These are phyloP conservation scores for Geosmithia putterillii DNA, from an alignment of 2,329 filamentous ascomycete genomes.

Conservation along the genomic window DNA sequence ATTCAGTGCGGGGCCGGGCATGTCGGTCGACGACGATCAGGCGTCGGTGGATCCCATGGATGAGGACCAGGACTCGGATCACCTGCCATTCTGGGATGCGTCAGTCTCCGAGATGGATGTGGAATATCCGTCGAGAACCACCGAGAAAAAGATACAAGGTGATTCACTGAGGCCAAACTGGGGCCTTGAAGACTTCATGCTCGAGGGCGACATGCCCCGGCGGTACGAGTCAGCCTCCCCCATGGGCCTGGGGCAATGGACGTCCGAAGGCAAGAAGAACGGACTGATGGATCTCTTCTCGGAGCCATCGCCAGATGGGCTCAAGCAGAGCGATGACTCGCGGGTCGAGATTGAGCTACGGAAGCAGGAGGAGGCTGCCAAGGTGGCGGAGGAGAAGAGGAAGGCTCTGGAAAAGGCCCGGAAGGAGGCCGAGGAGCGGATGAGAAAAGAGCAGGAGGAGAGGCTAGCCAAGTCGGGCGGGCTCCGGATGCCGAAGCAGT, in stretches of 20 bases:
- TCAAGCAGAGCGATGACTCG: constrained; percentile 2
- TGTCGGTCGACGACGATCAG: not conserved
- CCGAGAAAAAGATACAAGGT: not conserved
- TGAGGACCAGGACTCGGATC: not conserved
- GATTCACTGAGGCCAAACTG: not conserved
- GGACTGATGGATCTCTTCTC: not conserved
- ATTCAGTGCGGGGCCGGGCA: not conserved
- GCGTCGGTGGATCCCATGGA: not conserved
- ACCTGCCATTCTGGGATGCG: not conserved
- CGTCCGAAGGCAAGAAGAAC: not conserved
- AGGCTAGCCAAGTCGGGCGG: constrained; percentile 16
- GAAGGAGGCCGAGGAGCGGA: constrained; percentile 10
- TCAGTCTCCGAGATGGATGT: not conserved
- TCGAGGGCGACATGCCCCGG: not conserved
- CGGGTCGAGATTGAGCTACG: constrained; percentile 1
- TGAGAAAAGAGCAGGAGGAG: constrained; percentile 11
- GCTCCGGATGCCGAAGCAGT: constrained; percentile 14
- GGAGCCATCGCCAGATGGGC: not conserved
- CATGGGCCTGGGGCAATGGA: not conserved
- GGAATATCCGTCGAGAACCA: not conserved
- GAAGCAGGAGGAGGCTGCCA: constrained; percentile 10
- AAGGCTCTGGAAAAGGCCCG: constrained; percentile 6
- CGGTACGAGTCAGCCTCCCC: not conserved
- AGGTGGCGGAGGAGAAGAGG: constrained; percentile 9
- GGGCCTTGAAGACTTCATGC: not conserved